These are phyloP conservation scores for Lanmaoa rubissima DNA, from an alignment of 768 basidiomycete species.

Conservation along the genomic window DNA sequence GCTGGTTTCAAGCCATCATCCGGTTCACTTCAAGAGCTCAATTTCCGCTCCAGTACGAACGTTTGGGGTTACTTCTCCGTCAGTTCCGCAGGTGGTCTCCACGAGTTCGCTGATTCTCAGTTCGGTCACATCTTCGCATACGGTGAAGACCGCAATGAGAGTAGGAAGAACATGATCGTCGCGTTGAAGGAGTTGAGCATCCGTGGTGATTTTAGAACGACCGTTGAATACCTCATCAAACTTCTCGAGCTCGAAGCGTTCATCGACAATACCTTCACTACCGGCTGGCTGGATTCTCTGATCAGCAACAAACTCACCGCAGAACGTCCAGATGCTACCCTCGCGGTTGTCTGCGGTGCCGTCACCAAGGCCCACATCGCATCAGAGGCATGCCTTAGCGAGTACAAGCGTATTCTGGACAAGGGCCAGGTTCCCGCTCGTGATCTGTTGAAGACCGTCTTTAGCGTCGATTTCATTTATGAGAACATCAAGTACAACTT, in stretches of 20 bases:
- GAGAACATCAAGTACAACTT: slow-evolving; percentile 94
- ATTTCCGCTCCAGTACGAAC: slow-evolving; percentile 98
- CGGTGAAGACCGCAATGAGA: slow-evolving; percentile 92
- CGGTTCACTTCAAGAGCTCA: slow-evolving; percentile 95
- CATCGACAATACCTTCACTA: slow-evolving; percentile 96
- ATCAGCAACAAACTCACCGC: slow-evolving; percentile 98
- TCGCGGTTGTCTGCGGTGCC: slow-evolving; percentile 95
- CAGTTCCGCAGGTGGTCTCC: slow-evolving; percentile 89
- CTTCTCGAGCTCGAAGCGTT: slow-evolving; percentile 94
- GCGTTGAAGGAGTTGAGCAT: slow-evolving; percentile 98
- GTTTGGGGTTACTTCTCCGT: slow-evolving; percentile 99
- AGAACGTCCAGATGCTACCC: slow-evolving; percentile 87
- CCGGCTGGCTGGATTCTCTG: slow-evolving; percentile 96
- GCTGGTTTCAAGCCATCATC: slow-evolving; percentile 99
- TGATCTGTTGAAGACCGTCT: slow-evolving; percentile 94
- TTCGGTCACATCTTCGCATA: slow-evolving; percentile 99
- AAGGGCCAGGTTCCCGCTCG: slow-evolving; percentile 97
- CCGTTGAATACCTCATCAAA: slow-evolving; percentile 99
- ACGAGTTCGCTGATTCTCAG: slow-evolving; percentile 98
- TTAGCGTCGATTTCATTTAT: slow-evolving; percentile 96
- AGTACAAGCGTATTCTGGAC: slow-evolving; percentile 94
- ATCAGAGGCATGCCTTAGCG: slow-evolving; percentile 83
- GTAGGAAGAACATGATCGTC: slow-evolving; percentile 99
- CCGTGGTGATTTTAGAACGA: slow-evolving; percentile 97
- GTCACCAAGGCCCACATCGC: slow-evolving; percentile 93